phyloP scores from a whole-genome alignment of 192 early-diverging fungal genomes.

The Linderina pennispora region DNA sequence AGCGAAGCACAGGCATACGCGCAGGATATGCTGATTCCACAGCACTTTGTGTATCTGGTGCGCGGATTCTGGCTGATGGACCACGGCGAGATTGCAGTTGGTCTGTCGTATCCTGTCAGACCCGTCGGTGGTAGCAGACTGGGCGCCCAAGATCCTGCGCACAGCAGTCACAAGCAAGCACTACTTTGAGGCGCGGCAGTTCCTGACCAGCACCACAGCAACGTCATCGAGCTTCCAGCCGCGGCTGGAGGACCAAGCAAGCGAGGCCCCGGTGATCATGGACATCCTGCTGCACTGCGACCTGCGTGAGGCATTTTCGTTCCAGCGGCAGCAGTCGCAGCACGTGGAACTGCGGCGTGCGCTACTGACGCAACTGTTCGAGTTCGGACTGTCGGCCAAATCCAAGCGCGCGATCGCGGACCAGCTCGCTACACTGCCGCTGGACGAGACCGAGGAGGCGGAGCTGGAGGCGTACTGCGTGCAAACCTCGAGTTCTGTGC shows the following conservation, averaged over 20 bases:
- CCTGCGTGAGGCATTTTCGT: constrained; percentile 32
- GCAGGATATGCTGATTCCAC: constrained; percentile 19
- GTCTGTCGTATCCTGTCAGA: constrained; percentile 34
- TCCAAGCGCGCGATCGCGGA: constrained; percentile 10
- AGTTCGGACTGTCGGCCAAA: constrained; percentile 21
- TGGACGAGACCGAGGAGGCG: constrained; percentile 25
- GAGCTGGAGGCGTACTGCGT: constrained; percentile 24
- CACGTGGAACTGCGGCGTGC: constrained; percentile 14
- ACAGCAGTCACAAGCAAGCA: constrained; percentile 12
- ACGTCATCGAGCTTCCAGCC: constrained; percentile 16
- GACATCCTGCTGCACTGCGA: constrained; percentile 28
- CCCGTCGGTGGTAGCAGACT: constrained; percentile 39
- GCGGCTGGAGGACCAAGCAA: constrained; percentile 10
- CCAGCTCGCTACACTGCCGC: constrained; percentile 23
- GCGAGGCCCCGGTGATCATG: constrained; percentile 28
- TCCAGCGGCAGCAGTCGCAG: constrained; percentile 21
- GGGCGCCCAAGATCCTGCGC: constrained; percentile 32
- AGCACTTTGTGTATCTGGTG: constrained; percentile 37
- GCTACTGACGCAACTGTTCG: constrained; percentile 38
- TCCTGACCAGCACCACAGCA: constrained; percentile 37
- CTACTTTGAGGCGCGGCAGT: constrained; percentile 13
- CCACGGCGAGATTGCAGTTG: constrained; percentile 21
- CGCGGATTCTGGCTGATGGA: constrained; percentile 48
- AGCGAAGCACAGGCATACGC: constrained; percentile 15
- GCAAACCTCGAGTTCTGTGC: constrained; percentile 3